Conservation (phyloP, 176 grass and related monocot genomes). For the Guadua angustifolia region DNA sequence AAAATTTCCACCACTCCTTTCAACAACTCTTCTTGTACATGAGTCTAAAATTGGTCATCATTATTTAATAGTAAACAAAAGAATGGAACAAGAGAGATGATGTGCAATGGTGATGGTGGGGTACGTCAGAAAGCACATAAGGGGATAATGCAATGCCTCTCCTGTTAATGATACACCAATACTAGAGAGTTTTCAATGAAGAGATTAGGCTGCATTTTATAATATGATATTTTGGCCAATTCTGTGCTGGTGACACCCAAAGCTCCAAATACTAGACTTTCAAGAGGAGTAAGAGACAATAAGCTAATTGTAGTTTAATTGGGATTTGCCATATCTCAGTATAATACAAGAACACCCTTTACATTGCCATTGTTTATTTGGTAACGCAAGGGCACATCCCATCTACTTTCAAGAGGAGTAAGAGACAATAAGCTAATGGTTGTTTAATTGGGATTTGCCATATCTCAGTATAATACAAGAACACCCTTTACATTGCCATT, state of each 20-base stretch:
- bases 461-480: too few species aligned
- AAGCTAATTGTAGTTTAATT: not conserved
- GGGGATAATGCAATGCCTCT: not conserved
- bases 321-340: not conserved
- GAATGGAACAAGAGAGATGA: not conserved
- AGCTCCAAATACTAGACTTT: too few species aligned
- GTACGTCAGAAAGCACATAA: not conserved
- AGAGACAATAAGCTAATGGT: too few species aligned
- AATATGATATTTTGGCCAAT: not conserved
- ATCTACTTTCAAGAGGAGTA: too few species aligned
- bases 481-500: not conserved
- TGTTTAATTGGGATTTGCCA: too few species aligned
- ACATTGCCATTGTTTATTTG: too few species aligned
- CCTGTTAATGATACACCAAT: not conserved
- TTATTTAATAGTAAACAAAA: not conserved
- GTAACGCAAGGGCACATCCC: too few species aligned
- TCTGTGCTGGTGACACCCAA: not conserved
- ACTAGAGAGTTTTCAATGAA: not conserved
- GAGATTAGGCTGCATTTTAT: not conserved
- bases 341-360: too few species aligned
- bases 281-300: not conserved
- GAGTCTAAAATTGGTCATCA: not conserved
- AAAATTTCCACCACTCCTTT: not conserved
- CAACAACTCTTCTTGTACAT: not conserved
- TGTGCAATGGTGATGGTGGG: not conserved